A percentile compares a stretch with the other conserved stretches of the same genome.
Conservation (phyloP, 2,329 filamentous ascomycete genomes). For the Monascus ruber region DNA sequence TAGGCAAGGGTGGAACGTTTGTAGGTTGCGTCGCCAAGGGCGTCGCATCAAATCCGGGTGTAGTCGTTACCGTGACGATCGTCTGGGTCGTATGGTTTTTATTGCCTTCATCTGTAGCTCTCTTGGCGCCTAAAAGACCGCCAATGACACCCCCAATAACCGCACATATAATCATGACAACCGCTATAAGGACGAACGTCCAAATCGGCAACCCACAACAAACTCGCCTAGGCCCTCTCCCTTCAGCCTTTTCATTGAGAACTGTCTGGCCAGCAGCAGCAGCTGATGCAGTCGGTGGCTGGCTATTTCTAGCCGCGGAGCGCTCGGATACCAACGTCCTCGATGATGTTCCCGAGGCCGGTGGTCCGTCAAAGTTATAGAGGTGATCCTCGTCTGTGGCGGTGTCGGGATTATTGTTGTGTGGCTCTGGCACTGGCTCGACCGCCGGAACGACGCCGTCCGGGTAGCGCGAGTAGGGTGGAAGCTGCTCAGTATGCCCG, state of each 20-base stretch:
- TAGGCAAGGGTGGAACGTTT: conserved; percentile 35
- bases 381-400: conserved; percentile 38
- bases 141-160: conserved; percentile 45
- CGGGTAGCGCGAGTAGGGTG: conserved; percentile 83
- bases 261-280: conserved; percentile 26
- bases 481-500: conserved; percentile 81
- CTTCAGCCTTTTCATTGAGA: conserved; percentile 34
- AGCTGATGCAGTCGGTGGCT: conserved; percentile 10
- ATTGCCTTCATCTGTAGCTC: conserved; percentile 17
- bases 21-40: conserved; percentile 37
- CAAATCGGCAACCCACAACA: conserved; percentile 44
- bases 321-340: conserved; percentile 9
- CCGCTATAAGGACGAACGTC: conserved; percentile 35
- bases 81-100: conserved; percentile 9
- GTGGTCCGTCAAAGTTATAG: conserved; percentile 14
- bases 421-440: conserved; percentile 20
- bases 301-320: conserved; percentile 8
- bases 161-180: conserved; percentile 38
- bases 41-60: conserved; percentile 40
- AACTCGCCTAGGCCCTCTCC: conserved; percentile 30
- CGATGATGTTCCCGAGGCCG: conserved; percentile 23
- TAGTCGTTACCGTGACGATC: conserved; percentile 38
- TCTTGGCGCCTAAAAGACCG: conserved; percentile 38
- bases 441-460: conserved; percentile 57
- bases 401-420: conserved; percentile 9